Conservation (phyloP, 495 filamentous ascomycete species). For the Daldinia vernicosa region DNA sequence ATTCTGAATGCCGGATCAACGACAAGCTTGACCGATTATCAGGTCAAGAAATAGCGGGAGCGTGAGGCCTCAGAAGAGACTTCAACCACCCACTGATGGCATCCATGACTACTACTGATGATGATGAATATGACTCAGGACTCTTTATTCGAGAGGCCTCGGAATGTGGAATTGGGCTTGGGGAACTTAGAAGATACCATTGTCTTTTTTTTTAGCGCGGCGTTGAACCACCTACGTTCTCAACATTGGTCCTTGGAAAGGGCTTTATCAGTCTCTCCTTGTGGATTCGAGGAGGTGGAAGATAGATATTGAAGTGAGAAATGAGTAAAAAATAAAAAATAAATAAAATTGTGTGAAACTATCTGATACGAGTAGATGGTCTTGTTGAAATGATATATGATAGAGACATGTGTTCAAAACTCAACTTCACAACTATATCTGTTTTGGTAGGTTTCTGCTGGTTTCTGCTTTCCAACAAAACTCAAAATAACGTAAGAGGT, state of each 20-base stretch:
- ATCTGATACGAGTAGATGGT: neutral
- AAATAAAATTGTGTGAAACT: slow-evolving; percentile 7
- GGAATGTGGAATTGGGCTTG: slow-evolving; percentile 29
- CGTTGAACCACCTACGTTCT: slow-evolving; percentile 41
- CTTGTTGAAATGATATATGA: too few species aligned
- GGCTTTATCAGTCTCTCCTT: slow-evolving; percentile 24
- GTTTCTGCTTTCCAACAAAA: too few species aligned
- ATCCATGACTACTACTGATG: slow-evolving; percentile 17
- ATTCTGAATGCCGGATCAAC: slow-evolving; percentile 60
- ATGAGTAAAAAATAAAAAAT: slow-evolving; percentile 26
- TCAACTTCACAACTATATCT: too few species aligned
- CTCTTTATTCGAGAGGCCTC: slow-evolving; percentile 6
- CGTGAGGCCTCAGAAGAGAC: slow-evolving; percentile 5
- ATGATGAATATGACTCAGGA: slow-evolving; percentile 35
- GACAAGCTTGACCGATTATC: slow-evolving; percentile 54
- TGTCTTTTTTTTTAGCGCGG: slow-evolving; percentile 43
- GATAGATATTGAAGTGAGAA: neutral
- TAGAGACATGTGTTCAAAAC: too few species aligned
- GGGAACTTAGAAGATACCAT: slow-evolving; percentile 45
- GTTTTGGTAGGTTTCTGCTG: too few species aligned
- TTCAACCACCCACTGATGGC: neutral
- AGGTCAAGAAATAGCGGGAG: slow-evolving; percentile 30
- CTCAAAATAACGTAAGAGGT: too few species aligned
- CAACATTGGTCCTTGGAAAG: slow-evolving; percentile 16
- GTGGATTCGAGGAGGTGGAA: neutral